Base-by-base conservation (phyloP, 2,329 filamentous ascomycete genomes). In the Alternaria longipes region DNA sequence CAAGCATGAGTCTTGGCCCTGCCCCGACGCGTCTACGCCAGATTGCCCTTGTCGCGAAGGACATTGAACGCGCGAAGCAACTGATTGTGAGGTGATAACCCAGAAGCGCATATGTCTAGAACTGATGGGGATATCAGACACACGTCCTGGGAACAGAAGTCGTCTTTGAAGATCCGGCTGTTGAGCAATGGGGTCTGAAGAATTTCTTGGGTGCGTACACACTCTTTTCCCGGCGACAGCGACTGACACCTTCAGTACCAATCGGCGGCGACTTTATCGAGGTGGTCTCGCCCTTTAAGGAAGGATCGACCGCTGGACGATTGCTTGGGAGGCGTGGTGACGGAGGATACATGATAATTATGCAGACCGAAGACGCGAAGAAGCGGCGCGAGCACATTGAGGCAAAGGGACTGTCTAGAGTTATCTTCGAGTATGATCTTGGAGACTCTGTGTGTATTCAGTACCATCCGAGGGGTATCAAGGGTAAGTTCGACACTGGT, bases 281-380 rank as follows among this genome's bases (percentile, higher is more conserved):
- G 69, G 73, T 81, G 30, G 78, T 81, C 41, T 76, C 81, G 2
- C 81, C 81, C 2, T 72, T 76, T 55, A 68, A 71, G 38, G 53
- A 69, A 1, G 66, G 73, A n/a, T 81, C 81, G 0, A 80, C 81
- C 0, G 81, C 79, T 2, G 78, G 79, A 8, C 71, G 81, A 32
- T 65, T 82, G 5, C 78, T 83, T 16, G 55, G 75, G 2, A 82
- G 81, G 66, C 74, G 77, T 30, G 80, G 80, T 9, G 79, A 82
- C 56, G 80, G 81, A 8, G 81, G 82, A 4, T 84, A 83, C 65
- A 84, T 83, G 81, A 77, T 82, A 56, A 82, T 82, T 53, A 83
- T 84, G 81, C 81, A 83, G 63, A 83, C 78, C 2, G 64, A 70
- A 9, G 77, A 82, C 51, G 81, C 82, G 7, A 66, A 61, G 20